Percentiles rank a stretch among this genome's conserved stretches.
phyloP scores from a whole-genome alignment of 2,329 filamentous ascomycete genomes.

The Aureobasidium sp. region DNA sequence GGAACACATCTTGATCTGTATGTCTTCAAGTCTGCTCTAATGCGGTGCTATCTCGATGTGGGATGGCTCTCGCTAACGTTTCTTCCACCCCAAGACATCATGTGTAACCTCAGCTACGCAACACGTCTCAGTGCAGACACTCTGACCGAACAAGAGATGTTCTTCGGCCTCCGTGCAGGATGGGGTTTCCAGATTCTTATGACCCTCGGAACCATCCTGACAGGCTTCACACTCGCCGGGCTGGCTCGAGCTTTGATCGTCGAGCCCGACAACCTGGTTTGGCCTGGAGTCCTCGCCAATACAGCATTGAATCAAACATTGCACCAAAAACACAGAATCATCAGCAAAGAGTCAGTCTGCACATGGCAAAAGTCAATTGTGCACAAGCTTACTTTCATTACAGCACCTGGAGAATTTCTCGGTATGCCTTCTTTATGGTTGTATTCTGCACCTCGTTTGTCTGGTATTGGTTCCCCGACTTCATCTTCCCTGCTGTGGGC shows the following conservation, averaged over 20 bases:
- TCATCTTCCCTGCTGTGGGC: slow-evolving; percentile 75
- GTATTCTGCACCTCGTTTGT: slow-evolving; percentile 64
- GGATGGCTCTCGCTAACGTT: neutral
- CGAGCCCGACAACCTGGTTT: neutral
- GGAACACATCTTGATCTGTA: neutral
- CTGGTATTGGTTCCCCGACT: slow-evolving; percentile 80
- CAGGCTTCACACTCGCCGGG: neutral
- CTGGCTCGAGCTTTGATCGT: neutral
- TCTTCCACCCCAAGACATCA: neutral
- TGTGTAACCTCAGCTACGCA: neutral
- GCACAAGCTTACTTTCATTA: neutral
- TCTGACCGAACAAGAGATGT: neutral
- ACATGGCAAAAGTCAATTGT: neutral
- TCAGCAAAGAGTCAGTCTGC: neutral
- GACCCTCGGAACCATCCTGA: neutral
- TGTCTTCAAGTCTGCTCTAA: neutral
- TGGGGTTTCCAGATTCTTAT: neutral
- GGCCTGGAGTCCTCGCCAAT: neutral
- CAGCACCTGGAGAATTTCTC: slow-evolving; percentile 52
- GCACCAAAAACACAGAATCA: neutral
- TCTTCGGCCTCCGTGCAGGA: neutral
- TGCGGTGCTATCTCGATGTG: no score
- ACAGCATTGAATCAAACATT: neutral
- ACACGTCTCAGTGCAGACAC: neutral
- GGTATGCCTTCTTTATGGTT: slow-evolving; percentile 76